Base-by-base conservation (phyloP, 2,329 filamentous ascomycete species). In the Microthyrium microscopicum region DNA sequence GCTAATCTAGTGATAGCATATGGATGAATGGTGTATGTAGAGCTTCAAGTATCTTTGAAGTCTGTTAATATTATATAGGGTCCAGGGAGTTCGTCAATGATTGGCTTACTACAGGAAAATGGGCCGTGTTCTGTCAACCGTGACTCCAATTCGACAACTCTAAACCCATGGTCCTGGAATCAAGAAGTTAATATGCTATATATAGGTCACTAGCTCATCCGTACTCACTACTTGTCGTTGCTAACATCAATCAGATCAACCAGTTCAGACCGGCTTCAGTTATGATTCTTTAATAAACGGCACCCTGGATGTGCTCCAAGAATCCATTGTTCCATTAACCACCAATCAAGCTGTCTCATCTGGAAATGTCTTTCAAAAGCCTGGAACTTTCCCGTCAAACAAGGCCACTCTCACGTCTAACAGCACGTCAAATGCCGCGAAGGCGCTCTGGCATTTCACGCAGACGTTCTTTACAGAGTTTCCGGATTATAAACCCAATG, bases 161-260 rank as follows among this genome's bases (percentile, higher is more conserved):
- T 58, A 4, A 76, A 73, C 43, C 61, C 67, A 3, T 72, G 62
- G 56, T 67, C 66, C 0, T 77, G 70, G 67, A 76, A 74, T 40
- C 67, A 68, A 37, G 59, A 73, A 36, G 52, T 55, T 29, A 61
- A 61, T 35, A 54, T 60, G 51, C 61, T 79, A 5, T 79, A 71
- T 0, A 61, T 59, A 3, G 63, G 64, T 35, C 58, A 62, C 13
- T 9, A 9, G 22, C 22, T 25, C 22, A 13, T 13, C 22, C 9
- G 22, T 9, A 9, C 9, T 13, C 13, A 13, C 22, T 9, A 9
- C 22, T 9, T 9, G 9, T 13, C 6, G 13, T 7, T 15, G 6
- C 18, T 11, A 28, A 12, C 17, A 76, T 11, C 76, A 69, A 49
- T 60, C 76, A 37, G 69, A 76, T 41, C 68, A 75, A 49, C 72